Conservation (phyloP, 2,329 filamentous ascomycete genomes). For the Pyrenophora tritici-repentis region DNA sequence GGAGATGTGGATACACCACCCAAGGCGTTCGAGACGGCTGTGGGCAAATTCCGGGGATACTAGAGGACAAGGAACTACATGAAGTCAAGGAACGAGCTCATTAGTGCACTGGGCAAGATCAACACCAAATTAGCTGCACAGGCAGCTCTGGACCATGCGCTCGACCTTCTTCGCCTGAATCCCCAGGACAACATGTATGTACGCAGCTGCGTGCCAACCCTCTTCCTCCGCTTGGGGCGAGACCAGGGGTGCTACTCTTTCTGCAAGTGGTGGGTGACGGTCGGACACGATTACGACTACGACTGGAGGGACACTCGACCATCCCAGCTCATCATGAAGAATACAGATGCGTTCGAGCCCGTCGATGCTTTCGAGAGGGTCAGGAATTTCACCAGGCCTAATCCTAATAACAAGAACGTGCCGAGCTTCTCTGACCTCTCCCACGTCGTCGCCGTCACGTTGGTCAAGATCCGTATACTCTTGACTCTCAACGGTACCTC, state of each 20-base stretch:
- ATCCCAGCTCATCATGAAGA: neutral
- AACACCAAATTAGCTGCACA: neutral
- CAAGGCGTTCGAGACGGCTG: slow-evolving; percentile 25
- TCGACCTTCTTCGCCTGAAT: neutral
- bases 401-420: slow-evolving; percentile 50
- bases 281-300: slow-evolving; percentile 11
- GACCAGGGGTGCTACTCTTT: slow-evolving; percentile 60
- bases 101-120: neutral
- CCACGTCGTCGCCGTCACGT: slow-evolving; percentile 28
- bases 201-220: slow-evolving; percentile 48
- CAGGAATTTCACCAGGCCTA: slow-evolving; percentile 35
- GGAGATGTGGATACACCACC: slow-evolving; percentile 46
- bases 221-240: slow-evolving; percentile 53
- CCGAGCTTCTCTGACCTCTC: slow-evolving; percentile 11
- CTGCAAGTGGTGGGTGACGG: slow-evolving; percentile 52
- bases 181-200: slow-evolving; percentile 25
- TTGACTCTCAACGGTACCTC: slow-evolving; percentile 31
- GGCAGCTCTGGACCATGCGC: neutral
- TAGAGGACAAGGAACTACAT: slow-evolving; percentile 1
- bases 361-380: neutral
- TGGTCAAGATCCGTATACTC: slow-evolving; percentile 48
- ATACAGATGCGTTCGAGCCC: neutral
- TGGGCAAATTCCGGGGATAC: neutral
- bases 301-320: neutral
- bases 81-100: neutral